Conservation (phyloP, 257 asterid species). For the Nicotiana paniculata region DNA sequence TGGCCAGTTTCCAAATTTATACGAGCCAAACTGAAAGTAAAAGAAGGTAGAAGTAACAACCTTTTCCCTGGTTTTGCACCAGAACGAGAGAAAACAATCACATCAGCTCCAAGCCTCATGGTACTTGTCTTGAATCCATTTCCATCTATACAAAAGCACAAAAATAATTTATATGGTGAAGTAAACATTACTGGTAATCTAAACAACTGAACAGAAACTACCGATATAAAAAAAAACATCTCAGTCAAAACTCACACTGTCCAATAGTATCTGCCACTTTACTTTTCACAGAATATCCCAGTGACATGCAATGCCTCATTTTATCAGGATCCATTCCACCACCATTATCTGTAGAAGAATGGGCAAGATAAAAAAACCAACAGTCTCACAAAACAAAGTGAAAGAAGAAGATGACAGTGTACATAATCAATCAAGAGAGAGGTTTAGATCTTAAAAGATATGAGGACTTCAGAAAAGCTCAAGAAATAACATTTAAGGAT, state of each 20-base stretch:
- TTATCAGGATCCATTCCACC: slow-evolving; percentile 95
- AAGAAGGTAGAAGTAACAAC: slow-evolving; percentile 26
- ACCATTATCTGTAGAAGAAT: slow-evolving; percentile 57
- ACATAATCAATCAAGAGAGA: neutral
- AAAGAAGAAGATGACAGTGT: neutral
- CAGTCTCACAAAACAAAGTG: neutral
- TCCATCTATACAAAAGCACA: slow-evolving; percentile 57
- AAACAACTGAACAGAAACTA: neutral
- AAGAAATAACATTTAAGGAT: neutral
- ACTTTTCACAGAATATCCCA: slow-evolving; percentile 90
- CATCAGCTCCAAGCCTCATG: slow-evolving; percentile 99
- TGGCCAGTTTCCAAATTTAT: neutral
- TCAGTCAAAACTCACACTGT: slow-evolving; percentile 53
- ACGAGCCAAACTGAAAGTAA: neutral
- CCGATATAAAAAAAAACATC: neutral
- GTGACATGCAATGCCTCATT: slow-evolving; percentile 95
- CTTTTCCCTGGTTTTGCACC: slow-evolving; percentile 54
- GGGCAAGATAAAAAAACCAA: neutral
- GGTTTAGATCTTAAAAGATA: neutral
- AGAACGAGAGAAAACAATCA: slow-evolving; percentile 82
- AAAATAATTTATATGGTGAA: slow-evolving; percentile 13
- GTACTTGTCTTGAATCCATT: slow-evolving; percentile 99
- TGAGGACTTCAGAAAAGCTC: neutral
- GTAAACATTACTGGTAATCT: neutral
- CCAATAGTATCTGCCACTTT: slow-evolving; percentile 80